Evolutionary conservation across 2,329 filamentous ascomycete species (phyloP).

Genomic region (Pseudocercospora cruenta): DNA sequence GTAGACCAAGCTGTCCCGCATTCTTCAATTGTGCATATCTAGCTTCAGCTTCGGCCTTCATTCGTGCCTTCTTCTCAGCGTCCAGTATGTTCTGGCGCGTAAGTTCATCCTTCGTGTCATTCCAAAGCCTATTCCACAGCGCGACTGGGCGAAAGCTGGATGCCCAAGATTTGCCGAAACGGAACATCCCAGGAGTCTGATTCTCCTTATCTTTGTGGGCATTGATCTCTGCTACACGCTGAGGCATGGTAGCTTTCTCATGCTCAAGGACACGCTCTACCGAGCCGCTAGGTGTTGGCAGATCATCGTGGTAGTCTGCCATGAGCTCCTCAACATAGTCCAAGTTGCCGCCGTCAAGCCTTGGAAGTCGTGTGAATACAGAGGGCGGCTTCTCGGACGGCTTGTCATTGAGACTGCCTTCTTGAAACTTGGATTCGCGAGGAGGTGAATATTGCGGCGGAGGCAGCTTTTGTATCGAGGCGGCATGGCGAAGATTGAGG

Average conservation of each 20-base stretch:
- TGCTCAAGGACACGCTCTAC: slow-evolving; percentile 27
- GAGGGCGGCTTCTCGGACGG: slow-evolving; percentile 71
- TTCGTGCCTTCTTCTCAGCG: slow-evolving; percentile 43
- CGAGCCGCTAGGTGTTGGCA: slow-evolving; percentile 20
- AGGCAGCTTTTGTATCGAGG: slow-evolving; percentile 28
- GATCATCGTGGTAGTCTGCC: slow-evolving; percentile 41
- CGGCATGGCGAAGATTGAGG: slow-evolving; percentile 40
- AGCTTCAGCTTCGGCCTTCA: slow-evolving; percentile 52
- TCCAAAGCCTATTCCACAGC: slow-evolving; percentile 53
- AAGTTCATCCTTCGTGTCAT: slow-evolving; percentile 48
- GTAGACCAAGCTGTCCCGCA: slow-evolving; percentile 50
- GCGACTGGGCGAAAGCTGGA: slow-evolving; percentile 59
- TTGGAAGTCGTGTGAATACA: slow-evolving; percentile 60
- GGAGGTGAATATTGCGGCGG: slow-evolving; percentile 22
- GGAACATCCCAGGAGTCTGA: slow-evolving; percentile 52
- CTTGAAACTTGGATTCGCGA: slow-evolving; percentile 68
- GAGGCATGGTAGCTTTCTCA: slow-evolving; percentile 27
- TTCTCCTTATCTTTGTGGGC: slow-evolving; percentile 40
- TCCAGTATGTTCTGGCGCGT: slow-evolving; percentile 45
- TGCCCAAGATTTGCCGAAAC: slow-evolving; percentile 59
- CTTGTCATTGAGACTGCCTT: slow-evolving; percentile 86
- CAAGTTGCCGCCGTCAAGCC: slow-evolving; percentile 37
- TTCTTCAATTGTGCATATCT: slow-evolving; percentile 60
- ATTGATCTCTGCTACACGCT: slow-evolving; percentile 27
- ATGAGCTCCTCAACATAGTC: slow-evolving; percentile 43